Evolutionary conservation across 2,329 filamentous ascomycete species (phyloP).

Genomic region (Cytospora mali): DNA sequence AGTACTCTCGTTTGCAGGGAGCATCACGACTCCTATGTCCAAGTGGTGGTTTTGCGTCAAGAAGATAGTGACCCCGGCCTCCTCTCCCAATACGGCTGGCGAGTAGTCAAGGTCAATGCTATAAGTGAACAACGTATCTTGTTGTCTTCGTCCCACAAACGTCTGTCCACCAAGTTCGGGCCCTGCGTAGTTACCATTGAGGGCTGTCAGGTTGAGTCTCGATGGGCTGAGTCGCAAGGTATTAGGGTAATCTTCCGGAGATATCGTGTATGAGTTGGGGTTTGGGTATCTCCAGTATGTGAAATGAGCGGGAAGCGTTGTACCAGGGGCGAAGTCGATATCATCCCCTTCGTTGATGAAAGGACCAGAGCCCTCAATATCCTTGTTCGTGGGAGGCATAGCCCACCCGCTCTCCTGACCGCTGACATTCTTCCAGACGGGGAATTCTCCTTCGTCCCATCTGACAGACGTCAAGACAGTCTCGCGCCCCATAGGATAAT

Average conservation of each 20-base stretch:
- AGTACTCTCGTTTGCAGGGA: conserved; percentile 37
- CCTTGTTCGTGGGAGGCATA: conserved; percentile 27
- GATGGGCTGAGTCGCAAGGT: conserved; percentile 52
- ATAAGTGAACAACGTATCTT: conserved; percentile 57
- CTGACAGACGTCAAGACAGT: conserved; percentile 44
- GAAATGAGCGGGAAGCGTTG: conserved; percentile 54
- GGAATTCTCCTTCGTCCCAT: conserved; percentile 41
- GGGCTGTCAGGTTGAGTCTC: conserved; percentile 55
- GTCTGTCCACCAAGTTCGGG: conserved; percentile 47
- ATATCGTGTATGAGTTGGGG: conserved; percentile 48
- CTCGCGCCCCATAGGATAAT: conserved; percentile 49
- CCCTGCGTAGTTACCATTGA: conserved; percentile 51
- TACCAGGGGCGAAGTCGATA: conserved; percentile 40
- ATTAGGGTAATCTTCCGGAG: conserved; percentile 44
- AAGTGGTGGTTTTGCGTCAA: conserved; percentile 57
- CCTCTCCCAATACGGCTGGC: conserved; percentile 44
- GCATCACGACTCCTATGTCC: conserved; percentile 47
- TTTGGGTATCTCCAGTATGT: conserved; percentile 58
- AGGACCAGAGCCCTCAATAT: conserved; percentile 32
- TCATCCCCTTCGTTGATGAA: conserved; percentile 35
- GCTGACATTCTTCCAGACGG: conserved; percentile 39
- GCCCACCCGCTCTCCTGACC: conserved; percentile 36
- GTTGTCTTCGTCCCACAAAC: conserved; percentile 61
- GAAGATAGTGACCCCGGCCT: conserved; percentile 57
- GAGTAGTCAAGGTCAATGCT: conserved; percentile 49